Base-by-base conservation (phyloP, 2,329 filamentous ascomycete species). In the Alternaria ventricosa region DNA sequence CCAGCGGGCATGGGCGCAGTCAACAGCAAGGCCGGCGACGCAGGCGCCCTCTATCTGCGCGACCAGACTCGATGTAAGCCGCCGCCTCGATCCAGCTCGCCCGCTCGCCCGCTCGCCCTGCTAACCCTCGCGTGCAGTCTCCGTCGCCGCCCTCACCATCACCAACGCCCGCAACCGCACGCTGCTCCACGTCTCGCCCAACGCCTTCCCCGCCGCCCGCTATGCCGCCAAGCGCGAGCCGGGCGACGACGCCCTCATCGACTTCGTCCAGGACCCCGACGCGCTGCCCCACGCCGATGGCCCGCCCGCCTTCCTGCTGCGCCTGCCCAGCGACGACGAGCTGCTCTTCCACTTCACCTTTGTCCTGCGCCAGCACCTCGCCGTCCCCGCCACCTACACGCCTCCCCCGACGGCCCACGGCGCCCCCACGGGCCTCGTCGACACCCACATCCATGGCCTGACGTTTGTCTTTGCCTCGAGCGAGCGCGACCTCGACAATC, bases 201-300 rank as follows among this genome's bases (percentile, higher is more conserved):
- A 97, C 85, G 87, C 90, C 71, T 98, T 92, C 77, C 96, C 96
- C 69, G 92, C 94, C 44, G 91, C 89, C 60, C 89, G 90, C 84
- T 88, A 96, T 77, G 86, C 85, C 70, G 92, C 90, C 51, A 90
- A 87, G 75, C 89, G 92, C 75, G 89, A 94, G 44, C 67, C 85
- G 23, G 90, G 90, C 72, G 95, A 99, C 78, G 88, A 88, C 66
- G 85, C 86, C 59, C 90, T 92, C 8, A 85, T 97, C 69, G 95
- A 98, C 83, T 99, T 93, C 82, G 88, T 99, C 46, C 95, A 97
- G 94, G 96, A 98, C 79, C 89, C 92, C 46, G 95, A 97, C 65
- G 77, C 79, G 56, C 47, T 58, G 22, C 66, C 73, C 13, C 64
- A 75, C 30, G 67, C 65, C 66, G 76, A 78, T 54, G 74, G 74